These are phyloP conservation scores for Microcos paniculata DNA, from an alignment of 345 rosid genomes.

Conservation along the genomic window DNA sequence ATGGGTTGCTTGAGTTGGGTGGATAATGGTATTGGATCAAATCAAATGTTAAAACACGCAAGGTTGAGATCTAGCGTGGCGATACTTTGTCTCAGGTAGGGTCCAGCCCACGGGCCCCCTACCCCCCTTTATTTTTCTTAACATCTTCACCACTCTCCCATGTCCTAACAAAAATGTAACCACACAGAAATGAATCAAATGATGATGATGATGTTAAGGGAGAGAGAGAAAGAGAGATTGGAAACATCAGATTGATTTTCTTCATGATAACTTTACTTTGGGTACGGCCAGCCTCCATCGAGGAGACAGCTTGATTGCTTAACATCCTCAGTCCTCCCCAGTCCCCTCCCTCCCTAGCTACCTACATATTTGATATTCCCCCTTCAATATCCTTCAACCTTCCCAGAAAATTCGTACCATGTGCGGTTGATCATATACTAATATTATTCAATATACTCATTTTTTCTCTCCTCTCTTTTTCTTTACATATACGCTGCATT, in stretches of 20 bases:
- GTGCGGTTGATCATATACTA: neutral
- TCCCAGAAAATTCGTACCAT: conserved; percentile 9
- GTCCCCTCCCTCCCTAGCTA: neutral
- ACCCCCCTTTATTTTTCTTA: too few relatives aligned
- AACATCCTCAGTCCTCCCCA: neutral
- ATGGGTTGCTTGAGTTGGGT: neutral
- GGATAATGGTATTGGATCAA: too few relatives aligned
- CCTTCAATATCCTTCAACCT: neutral
- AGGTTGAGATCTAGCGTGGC: conserved; percentile 3
- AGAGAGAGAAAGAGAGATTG: neutral
- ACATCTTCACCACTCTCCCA: neutral
- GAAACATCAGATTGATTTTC: neutral
- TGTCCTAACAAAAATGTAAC: neutral
- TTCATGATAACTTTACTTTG: neutral
- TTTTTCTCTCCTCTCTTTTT: neutral
- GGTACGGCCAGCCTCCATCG: conserved; percentile 7
- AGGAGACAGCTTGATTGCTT: conserved; percentile 15
- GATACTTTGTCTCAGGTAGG: neutral
- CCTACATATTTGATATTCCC: too few relatives aligned
- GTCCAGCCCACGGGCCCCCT: neutral
- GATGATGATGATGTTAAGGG: neutral
- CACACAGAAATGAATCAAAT: neutral
- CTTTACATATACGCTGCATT: neutral
- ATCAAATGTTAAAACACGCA: neutral
- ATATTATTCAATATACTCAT: too few relatives aligned